These are phyloP conservation scores for Penicillium decumbens DNA, from an alignment of 2,329 filamentous ascomycete species.

Conservation along the genomic window DNA sequence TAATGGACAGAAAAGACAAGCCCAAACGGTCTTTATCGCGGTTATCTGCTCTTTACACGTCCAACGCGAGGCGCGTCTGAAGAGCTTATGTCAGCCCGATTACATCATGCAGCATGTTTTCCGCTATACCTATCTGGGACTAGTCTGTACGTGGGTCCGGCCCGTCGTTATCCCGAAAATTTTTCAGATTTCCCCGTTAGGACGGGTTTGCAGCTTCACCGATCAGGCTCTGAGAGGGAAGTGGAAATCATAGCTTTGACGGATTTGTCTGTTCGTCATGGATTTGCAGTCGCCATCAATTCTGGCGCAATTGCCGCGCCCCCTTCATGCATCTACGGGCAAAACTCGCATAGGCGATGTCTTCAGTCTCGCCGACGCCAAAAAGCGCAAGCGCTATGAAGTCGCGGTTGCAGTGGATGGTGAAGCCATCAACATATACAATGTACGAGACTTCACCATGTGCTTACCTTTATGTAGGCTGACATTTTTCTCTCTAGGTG, in stretches of 20 bases:
- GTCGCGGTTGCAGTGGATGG: constrained; percentile 57
- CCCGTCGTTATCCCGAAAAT: constrained; percentile 33
- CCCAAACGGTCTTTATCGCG: constrained; percentile 4
- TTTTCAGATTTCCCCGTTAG: constrained; percentile 32
- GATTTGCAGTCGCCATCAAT: constrained; percentile 43
- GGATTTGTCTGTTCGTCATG: constrained; percentile 29
- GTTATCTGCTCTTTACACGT: constrained; percentile 12
- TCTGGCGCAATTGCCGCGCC: constrained; percentile 45
- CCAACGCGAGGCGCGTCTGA: constrained; percentile 21
- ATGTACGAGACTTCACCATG: constrained; percentile 42
- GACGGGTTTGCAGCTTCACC: constrained; percentile 15
- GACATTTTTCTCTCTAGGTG: constrained; percentile 42
- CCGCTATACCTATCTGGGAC: constrained; percentile 9
- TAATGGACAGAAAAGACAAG: not conserved
- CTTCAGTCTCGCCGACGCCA: constrained; percentile 51
- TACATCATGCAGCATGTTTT: not conserved
- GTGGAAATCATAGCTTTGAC: constrained; percentile 6
- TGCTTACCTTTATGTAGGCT: not conserved
- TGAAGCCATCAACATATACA: constrained; percentile 59
- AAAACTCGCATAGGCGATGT: constrained; percentile 46
- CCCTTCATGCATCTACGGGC: constrained; percentile 39
- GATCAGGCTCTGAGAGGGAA: constrained; percentile 19
- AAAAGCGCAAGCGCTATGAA: constrained; percentile 60
- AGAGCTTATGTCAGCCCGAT: constrained; percentile 19
- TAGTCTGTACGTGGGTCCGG: constrained; percentile 20